A percentile compares a stretch with the other conserved stretches of the same genome.
phyloP scores from a whole-genome alignment of 1,284 basidiomycete species.

The Puccinia novopanici region DNA sequence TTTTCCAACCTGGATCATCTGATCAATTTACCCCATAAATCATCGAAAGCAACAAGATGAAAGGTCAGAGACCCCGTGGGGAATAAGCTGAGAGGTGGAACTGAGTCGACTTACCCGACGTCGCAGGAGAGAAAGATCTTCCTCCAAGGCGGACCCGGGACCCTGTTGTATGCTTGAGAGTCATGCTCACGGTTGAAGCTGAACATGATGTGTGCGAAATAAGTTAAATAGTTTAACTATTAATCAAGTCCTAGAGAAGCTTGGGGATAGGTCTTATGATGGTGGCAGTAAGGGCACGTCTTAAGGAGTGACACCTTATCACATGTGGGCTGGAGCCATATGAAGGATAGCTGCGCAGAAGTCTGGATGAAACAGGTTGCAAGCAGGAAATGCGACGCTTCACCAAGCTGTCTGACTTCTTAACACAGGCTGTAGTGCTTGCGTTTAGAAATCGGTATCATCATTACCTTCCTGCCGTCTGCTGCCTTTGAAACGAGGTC shows the following conservation, averaged over 20 bases:
- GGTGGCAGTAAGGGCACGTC: not conserved
- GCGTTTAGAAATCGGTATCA: not conserved
- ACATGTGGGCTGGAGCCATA: too few relatives aligned
- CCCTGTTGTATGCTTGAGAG: not conserved
- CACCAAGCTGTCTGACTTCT: not conserved
- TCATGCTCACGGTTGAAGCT: not conserved
- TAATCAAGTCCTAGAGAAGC: too few relatives aligned
- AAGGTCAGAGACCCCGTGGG: not conserved
- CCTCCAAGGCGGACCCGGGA: slow-evolving; percentile 5
- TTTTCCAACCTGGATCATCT: slow-evolving; percentile 26
- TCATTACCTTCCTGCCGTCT: too few relatives aligned
- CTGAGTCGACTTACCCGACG: slow-evolving; percentile 8
- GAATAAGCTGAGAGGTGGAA: too few relatives aligned
- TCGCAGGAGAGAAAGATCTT: slow-evolving; percentile 22
- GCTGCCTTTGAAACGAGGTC: not conserved
- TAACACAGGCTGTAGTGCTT: not conserved
- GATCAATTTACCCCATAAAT: not conserved
- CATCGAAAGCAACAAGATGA: not conserved
- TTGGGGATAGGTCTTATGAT: too few relatives aligned
- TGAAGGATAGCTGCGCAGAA: not conserved
- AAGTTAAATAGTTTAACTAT: not conserved
- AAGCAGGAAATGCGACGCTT: not conserved
- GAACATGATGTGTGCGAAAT: slow-evolving; percentile 5
- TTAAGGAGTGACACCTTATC: too few relatives aligned
- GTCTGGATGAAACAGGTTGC: slow-evolving; percentile 10